phyloP scores from a whole-genome alignment of 2,329 filamentous ascomycete genomes.

The Alternaria novae-zelandiae region DNA sequence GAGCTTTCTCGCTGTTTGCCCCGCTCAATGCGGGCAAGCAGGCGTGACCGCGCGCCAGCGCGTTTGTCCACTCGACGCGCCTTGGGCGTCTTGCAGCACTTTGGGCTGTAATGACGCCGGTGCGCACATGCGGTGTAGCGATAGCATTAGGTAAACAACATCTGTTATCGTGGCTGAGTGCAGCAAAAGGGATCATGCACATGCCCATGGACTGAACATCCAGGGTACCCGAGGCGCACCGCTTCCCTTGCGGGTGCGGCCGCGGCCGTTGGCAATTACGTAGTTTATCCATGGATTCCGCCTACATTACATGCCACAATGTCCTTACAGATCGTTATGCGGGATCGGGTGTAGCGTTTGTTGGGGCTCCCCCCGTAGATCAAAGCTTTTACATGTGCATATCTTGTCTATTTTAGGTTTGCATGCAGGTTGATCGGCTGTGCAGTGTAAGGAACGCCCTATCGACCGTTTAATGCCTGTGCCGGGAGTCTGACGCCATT shows the following conservation, averaged over 20 bases:
- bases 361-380: background rate
- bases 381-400: background rate
- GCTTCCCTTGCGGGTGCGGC: background rate
- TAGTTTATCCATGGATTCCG: background rate
- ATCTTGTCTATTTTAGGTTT: background rate
- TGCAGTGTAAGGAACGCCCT: conserved; percentile 8
- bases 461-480: background rate
- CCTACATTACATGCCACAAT: background rate
- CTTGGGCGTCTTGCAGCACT: background rate
- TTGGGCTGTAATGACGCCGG: background rate
- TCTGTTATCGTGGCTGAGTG: background rate
- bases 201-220: background rate
- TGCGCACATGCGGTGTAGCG: background rate
- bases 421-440: background rate
- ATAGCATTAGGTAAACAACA: background rate
- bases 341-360: background rate
- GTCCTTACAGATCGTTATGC: conserved; percentile 1
- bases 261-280: background rate
- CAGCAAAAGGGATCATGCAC: background rate
- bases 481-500: conserved; percentile 4
- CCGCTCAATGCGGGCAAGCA: background rate
- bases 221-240: background rate
- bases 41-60: conserved; percentile 33
- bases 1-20: background rate
- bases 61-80: conserved; percentile 8